phyloP scores from a whole-genome alignment of 331 rosid species.

The Quercus tomentella region DNA sequence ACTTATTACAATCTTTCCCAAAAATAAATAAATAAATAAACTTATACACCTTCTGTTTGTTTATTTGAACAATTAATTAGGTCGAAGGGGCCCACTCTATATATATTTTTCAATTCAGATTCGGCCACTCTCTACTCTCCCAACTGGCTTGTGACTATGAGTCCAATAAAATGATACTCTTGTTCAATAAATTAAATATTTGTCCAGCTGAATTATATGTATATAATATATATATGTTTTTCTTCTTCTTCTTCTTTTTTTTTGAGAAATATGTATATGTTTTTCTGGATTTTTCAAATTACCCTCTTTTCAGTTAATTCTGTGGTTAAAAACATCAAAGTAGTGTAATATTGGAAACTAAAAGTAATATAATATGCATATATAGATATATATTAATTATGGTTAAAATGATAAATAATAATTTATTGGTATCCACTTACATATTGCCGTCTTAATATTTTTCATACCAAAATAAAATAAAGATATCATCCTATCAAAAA shows the following conservation, averaged over 20 bases:
- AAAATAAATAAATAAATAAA: background rate
- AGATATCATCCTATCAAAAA: background rate
- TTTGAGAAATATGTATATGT: background rate
- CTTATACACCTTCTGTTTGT: background rate
- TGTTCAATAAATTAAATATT: too few species aligned
- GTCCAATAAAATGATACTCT: too few species aligned
- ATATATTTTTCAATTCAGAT: background rate
- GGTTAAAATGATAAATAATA: background rate
- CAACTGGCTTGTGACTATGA: too few species aligned
- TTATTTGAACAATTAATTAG: too few species aligned
- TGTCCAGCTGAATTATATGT: too few species aligned
- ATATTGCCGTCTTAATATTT: background rate
- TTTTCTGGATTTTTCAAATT: background rate
- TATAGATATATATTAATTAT: background rate
- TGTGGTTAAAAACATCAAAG: too few species aligned
- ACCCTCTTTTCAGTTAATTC: background rate
- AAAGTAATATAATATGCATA: background rate
- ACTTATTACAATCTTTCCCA: too few species aligned
- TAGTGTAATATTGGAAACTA: background rate
- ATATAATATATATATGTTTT: too few species aligned
- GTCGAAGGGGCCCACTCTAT: too few species aligned
- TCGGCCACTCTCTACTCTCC: too few species aligned
- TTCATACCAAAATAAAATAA: background rate
- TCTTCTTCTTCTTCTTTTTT: too few species aligned
- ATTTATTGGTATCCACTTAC: background rate